These are phyloP conservation scores for Suillus subalutaceus DNA, from an alignment of 768 basidiomycete genomes.

Conservation along the genomic window DNA sequence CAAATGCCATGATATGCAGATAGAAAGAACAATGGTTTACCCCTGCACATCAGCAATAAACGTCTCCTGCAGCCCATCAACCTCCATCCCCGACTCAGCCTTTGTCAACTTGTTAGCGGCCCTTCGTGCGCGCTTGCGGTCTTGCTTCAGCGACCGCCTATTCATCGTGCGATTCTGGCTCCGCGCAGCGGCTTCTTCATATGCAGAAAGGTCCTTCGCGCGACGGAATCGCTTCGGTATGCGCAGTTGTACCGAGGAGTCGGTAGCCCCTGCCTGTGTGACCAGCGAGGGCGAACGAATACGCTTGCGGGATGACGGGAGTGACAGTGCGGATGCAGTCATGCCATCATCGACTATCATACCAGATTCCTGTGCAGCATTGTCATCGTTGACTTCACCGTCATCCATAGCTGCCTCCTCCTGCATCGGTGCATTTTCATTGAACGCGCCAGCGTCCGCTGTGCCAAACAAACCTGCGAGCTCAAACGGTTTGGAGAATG, in stretches of 20 bases:
- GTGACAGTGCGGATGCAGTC: slow-evolving; percentile 33
- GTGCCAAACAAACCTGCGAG: slow-evolving; percentile 79
- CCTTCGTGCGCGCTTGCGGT: slow-evolving; percentile 64
- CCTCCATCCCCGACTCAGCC: slow-evolving; percentile 32
- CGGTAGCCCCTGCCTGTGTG: slow-evolving; percentile 40
- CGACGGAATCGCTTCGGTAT: slow-evolving; percentile 63
- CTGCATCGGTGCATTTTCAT: slow-evolving; percentile 36
- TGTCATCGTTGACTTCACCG: slow-evolving; percentile 41
- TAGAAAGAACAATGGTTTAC: not conserved
- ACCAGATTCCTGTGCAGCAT: slow-evolving; percentile 37
- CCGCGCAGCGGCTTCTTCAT: slow-evolving; percentile 51
- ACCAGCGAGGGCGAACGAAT: slow-evolving; percentile 31
- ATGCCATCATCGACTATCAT: slow-evolving; percentile 45
- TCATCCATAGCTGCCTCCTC: slow-evolving; percentile 50
- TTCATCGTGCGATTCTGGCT: slow-evolving; percentile 58
- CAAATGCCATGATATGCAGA: slow-evolving; percentile 1
- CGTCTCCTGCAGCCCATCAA: slow-evolving; percentile 23
- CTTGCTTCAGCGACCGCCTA: slow-evolving; percentile 61
- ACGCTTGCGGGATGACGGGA: slow-evolving; percentile 16
- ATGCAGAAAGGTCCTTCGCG: slow-evolving; percentile 54
- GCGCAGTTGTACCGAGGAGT: slow-evolving; percentile 35
- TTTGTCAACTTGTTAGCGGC: slow-evolving; percentile 39
- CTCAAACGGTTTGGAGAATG: slow-evolving; percentile 79
- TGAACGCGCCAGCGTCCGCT: slow-evolving; percentile 83
- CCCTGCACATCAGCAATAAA: slow-evolving; percentile 17